Conservation (phyloP, 2,329 filamentous ascomycete species). For the Incumbomyces lentus region DNA sequence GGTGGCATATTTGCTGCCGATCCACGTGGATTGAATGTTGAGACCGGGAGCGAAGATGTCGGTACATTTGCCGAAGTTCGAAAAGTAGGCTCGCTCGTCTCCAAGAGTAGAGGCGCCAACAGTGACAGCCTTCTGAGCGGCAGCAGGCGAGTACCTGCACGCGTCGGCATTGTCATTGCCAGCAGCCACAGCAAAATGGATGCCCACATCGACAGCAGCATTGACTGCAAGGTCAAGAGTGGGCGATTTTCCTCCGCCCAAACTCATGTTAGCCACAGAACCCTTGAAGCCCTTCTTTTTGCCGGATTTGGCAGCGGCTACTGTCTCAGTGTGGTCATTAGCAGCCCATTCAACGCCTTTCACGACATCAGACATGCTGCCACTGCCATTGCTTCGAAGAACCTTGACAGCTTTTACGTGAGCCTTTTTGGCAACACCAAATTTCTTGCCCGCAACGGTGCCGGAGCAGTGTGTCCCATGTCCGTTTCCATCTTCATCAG, state of each 20-base stretch:
- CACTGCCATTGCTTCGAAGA: constrained; percentile 89
- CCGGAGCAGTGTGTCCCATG: constrained; percentile 99
- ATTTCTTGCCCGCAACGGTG: constrained; percentile 95
- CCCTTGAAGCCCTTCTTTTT: constrained; percentile 97
- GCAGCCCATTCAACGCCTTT: constrained; percentile 96
- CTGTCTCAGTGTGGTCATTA: constrained; percentile 63
- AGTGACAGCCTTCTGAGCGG: constrained; percentile 82
- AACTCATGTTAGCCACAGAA: constrained; percentile 97
- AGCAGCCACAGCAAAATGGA: constrained; percentile 96
- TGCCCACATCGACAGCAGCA: constrained; percentile 78
- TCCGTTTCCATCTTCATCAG: constrained; percentile 87
- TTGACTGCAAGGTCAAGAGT: constrained; percentile 88
- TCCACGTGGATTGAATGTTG: constrained; percentile 97
- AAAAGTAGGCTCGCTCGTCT: constrained; percentile 98
- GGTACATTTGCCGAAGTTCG: constrained; percentile 98
- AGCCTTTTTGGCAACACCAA: constrained; percentile 98
- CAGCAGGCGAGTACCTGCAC: constrained; percentile 97
- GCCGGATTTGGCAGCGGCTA: constrained; percentile 68
- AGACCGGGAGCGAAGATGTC: constrained; percentile 97
- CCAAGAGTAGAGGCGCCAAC: constrained; percentile 89
- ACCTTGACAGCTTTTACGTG: constrained; percentile 97
- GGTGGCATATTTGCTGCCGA: constrained; percentile 86
- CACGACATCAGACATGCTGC: constrained; percentile 97
- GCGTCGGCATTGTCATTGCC: constrained; percentile 98
- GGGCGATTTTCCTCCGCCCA: constrained; percentile 92